These are phyloP conservation scores for Trichoderma oligosporum DNA, from an alignment of 2,329 filamentous ascomycete species.

Conservation along the genomic window DNA sequence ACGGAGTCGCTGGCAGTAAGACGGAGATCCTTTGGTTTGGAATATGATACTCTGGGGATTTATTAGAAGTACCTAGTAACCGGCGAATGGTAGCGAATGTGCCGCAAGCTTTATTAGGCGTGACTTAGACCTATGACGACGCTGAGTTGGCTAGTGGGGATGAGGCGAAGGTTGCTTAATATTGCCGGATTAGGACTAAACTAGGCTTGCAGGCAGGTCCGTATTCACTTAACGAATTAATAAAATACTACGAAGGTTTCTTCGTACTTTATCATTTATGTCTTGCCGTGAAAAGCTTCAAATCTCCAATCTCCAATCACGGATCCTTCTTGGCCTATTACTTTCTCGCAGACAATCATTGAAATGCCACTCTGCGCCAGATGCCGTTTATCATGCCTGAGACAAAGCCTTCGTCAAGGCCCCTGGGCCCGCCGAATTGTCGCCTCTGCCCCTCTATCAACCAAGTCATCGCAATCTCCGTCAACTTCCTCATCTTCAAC, in stretches of 20 bases:
- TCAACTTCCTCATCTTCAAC: slow-evolving; percentile 23
- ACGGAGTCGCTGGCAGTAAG: neutral
- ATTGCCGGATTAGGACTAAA: slow-evolving; percentile 7
- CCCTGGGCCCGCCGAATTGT: slow-evolving; percentile 14
- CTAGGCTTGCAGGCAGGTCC: neutral
- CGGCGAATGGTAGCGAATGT: neutral
- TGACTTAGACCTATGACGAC: slow-evolving; percentile 17
- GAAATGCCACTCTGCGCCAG: slow-evolving; percentile 32
- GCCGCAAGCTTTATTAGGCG: slow-evolving; percentile 1
- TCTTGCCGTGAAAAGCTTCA: neutral
- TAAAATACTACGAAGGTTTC: too few relatives aligned
- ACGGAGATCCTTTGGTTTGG: neutral
- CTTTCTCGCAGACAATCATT: neutral
- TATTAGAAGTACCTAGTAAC: neutral
- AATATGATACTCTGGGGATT: neutral
- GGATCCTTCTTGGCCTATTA: neutral
- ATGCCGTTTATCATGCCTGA: slow-evolving; percentile 30
- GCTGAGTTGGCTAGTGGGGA: slow-evolving; percentile 13
- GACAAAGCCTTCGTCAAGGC: slow-evolving; percentile 22
- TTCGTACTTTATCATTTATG: too few relatives aligned
- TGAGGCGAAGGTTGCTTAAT: slow-evolving; percentile 15
- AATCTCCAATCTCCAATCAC: neutral
- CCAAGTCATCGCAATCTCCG: slow-evolving; percentile 20
- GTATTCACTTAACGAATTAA: neutral
- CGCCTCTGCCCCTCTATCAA: slow-evolving; percentile 22